Conservation (phyloP, 164 flowering plant species). For the Piper betle region DNA sequence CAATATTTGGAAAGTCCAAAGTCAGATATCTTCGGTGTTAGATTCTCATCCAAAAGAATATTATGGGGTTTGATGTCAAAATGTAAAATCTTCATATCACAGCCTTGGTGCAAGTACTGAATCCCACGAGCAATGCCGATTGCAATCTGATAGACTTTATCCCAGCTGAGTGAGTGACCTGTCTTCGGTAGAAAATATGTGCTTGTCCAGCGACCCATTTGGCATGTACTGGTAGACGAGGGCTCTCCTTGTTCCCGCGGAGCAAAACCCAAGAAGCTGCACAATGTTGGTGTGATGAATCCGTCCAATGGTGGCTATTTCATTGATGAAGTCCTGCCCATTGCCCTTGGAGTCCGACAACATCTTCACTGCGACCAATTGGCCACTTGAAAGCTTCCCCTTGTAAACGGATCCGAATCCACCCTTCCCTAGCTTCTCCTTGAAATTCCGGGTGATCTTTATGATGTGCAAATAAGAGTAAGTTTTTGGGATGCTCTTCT, state of each 20-base stretch:
- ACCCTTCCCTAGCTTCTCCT: background rate
- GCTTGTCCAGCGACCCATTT: conserved; percentile 11
- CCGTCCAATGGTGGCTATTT: conserved; percentile 3
- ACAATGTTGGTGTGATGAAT: conserved; percentile 4
- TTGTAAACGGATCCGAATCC: background rate
- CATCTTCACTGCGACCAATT: conserved; percentile 1
- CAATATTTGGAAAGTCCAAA: conserved; percentile 6
- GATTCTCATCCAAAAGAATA: background rate
- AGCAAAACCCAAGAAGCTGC: conserved; percentile 6
- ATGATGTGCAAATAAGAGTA: conserved; percentile 1
- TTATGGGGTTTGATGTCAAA: conserved; percentile 5
- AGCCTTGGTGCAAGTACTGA: background rate
- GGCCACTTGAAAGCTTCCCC: conserved; percentile 1
- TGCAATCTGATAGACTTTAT: conserved; percentile 1
- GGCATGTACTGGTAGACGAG: conserved; percentile 6
- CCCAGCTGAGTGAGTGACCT: background rate
- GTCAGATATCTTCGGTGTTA: conserved; percentile 6
- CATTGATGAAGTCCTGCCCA: conserved; percentile 7
- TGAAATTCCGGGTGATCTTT: background rate
- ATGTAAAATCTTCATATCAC: conserved; percentile 1
- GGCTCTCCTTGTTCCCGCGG: background rate
- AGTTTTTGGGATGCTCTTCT: conserved; percentile 1
- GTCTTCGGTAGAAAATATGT: background rate
- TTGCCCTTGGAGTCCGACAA: background rate
- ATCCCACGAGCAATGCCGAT: conserved; percentile 5